Base-by-base conservation (phyloP, 805 yeast genomes). In the Lachancea kluyveri region DNA sequence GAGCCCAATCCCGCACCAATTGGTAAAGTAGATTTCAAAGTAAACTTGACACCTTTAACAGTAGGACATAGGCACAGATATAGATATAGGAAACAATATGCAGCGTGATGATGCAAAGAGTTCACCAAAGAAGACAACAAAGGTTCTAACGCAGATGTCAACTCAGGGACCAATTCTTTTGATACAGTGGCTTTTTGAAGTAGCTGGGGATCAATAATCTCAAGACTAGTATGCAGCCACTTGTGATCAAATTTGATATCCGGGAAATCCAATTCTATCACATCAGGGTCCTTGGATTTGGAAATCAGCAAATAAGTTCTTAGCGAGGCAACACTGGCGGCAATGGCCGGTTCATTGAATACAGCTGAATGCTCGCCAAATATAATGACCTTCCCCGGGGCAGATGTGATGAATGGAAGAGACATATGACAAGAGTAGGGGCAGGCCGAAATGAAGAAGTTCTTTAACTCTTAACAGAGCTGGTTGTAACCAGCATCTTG, bases 351-450 rank as follows among this genome's bases (percentile, higher is more conserved):
- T 51, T 77, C 83, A 27, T 83, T 79, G 54, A 83, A 84, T 0
- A 92, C 98, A 2, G 94, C 97, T 6, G 96, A 83, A 52, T 92
- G 98, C 53, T 92, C 98, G 14, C 98, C 98, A 56, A 88, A 92
- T 21, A 92, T 68, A 46, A 92, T 92, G 26, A 87, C 95, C 52
- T 92, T 92, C 4, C 98, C 98, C 0, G 98, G 98, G 1, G 98
- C 92, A 33, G 95, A 83, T 2, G 86, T 84, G 30, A 75, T 59
- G 55, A 88, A 85, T 12, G 86, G 82, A 24, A 53, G 26, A 15
- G 41, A 34, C 47, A 43, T 43, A 10, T n/a, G n/a, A n/a, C n/a
- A n/a, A n/a, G n/a, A n/a, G n/a, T n/a, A n/a, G n/a, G n/a, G n/a
- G n/a, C n/a, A n/a, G n/a, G n/a, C n/a, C n/a, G n/a, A n/a, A n/a